Evolutionary conservation across 345 rosid genomes (phyloP).

Genomic region (Syzygium oleosum): DNA sequence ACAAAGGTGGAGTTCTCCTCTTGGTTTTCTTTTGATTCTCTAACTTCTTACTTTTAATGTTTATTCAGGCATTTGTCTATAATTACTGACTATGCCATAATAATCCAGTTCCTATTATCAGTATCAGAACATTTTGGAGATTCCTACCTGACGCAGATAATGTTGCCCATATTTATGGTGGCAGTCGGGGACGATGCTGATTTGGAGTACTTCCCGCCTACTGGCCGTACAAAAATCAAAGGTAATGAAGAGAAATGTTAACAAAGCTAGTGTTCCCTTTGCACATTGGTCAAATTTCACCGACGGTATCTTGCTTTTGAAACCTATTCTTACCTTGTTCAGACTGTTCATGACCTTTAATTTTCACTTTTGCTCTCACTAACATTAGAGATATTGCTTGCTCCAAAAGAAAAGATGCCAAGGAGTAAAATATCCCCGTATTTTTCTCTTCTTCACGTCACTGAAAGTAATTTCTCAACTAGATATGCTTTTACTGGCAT

Average conservation of each 20-base stretch:
- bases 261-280: neutral
- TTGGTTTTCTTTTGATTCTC: neutral
- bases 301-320: neutral
- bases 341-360: neutral
- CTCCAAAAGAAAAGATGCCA: neutral
- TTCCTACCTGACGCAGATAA: constrained; percentile 66
- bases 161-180: constrained; percentile 79
- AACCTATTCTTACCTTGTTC: neutral
- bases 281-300: neutral
- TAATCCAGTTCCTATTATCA: constrained; percentile 74
- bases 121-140: constrained; percentile 66
- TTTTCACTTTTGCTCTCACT: neutral
- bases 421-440: neutral
- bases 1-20: constrained; percentile 49
- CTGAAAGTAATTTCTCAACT: neutral
- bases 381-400: neutral
- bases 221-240: constrained; percentile 52
- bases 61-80: constrained; percentile 1
- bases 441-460: neutral
- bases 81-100: constrained; percentile 10
- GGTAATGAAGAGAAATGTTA: constrained; percentile 22
- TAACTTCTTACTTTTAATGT: neutral
- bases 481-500: neutral
- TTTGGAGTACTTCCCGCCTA: constrained; percentile 55
- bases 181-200: constrained; percentile 82